Evolutionary conservation across 176 grass and related monocot species (phyloP).

Genomic region (Triticum timopheevii): DNA sequence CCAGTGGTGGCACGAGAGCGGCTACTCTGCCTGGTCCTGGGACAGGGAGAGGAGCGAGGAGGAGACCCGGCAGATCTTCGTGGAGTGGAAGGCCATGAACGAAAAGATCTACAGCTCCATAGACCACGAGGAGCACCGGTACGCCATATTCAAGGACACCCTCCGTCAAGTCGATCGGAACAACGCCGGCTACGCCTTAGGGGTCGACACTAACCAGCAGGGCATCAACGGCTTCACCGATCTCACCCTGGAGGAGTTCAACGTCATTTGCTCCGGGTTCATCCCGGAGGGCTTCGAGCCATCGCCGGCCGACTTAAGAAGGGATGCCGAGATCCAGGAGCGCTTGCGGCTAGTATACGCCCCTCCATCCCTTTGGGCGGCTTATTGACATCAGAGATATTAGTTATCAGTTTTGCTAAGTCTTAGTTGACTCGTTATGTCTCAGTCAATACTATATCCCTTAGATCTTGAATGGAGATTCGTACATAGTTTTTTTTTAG

Average conservation of each 20-base stretch:
- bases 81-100: background rate
- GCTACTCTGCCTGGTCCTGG: too few species aligned
- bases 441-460: too few species aligned
- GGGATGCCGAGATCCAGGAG: too few species aligned
- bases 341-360: too few species aligned
- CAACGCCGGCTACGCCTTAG: background rate
- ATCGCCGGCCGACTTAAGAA: background rate
- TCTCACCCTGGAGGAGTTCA: background rate
- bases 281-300: background rate
- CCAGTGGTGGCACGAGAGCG: too few species aligned
- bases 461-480: too few species aligned
- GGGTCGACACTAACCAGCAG: background rate
- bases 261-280: background rate
- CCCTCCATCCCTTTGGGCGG: too few species aligned
- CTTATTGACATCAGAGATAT: too few species aligned
- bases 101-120: background rate
- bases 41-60: too few species aligned
- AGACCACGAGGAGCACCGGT: background rate
- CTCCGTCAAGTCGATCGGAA: background rate
- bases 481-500: too few species aligned
- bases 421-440: too few species aligned
- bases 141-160: background rate
- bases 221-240: background rate
- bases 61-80: background rate
- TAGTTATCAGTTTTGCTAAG: too few species aligned